phyloP scores from a whole-genome alignment of 1,284 basidiomycete species.

The Tetrapyrgos nigripes region DNA sequence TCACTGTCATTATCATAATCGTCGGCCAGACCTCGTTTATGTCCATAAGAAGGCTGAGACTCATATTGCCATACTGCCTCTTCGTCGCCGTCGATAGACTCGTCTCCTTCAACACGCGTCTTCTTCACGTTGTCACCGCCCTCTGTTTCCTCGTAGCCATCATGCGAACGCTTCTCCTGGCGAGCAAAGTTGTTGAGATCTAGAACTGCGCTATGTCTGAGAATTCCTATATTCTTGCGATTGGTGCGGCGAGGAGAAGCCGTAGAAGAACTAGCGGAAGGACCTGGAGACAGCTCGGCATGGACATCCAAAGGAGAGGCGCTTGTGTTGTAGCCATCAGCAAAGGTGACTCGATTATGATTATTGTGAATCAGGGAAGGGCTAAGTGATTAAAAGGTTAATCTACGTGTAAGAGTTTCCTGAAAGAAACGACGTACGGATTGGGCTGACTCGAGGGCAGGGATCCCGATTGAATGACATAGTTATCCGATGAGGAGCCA shows the following conservation, averaged over 20 bases:
- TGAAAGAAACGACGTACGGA: slow-evolving; percentile 4
- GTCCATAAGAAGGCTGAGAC: slow-evolving; percentile 18
- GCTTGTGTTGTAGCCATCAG: slow-evolving; percentile 42
- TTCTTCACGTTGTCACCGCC: slow-evolving; percentile 56
- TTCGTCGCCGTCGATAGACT: slow-evolving; percentile 52
- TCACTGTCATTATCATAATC: slow-evolving; percentile 48
- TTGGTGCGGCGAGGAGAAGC: slow-evolving; percentile 31
- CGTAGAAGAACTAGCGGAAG: slow-evolving; percentile 1
- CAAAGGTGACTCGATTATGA: slow-evolving; percentile 24
- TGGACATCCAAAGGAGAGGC: slow-evolving; percentile 25
- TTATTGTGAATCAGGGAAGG: slow-evolving; percentile 1
- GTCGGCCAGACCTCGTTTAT: slow-evolving; percentile 51
- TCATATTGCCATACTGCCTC: slow-evolving; percentile 48
- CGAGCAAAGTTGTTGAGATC: slow-evolving; percentile 29
- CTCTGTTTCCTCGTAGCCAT: slow-evolving; percentile 44
- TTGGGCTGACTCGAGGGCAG: neutral
- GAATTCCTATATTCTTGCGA: slow-evolving; percentile 27
- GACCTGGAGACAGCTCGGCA: slow-evolving; percentile 12
- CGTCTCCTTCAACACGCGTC: slow-evolving; percentile 53
- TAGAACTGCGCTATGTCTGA: slow-evolving; percentile 31
- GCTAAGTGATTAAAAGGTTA: neutral
- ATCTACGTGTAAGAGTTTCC: neutral
- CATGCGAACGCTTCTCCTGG: slow-evolving; percentile 35
- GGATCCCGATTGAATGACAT: slow-evolving; percentile 8
- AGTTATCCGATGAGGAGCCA: slow-evolving; percentile 7